phyloP scores from a whole-genome alignment of 2,329 filamentous ascomycete genomes.

The Sporothrix schenckii region DNA sequence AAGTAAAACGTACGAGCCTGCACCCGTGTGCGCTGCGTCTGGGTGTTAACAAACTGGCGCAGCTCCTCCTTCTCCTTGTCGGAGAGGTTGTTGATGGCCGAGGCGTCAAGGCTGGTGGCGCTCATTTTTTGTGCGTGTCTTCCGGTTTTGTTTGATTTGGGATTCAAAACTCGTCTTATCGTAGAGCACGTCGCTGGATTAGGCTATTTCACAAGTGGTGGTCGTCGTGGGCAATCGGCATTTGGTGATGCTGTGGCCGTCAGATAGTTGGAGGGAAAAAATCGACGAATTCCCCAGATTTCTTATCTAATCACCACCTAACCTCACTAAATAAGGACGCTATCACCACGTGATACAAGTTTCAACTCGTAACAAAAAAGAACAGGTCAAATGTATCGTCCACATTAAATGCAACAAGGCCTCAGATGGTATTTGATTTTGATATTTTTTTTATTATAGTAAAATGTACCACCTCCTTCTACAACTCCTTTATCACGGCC shows the following conservation, averaged over 20 bases:
- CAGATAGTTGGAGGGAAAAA: conserved; percentile 29
- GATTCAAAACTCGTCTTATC: background rate
- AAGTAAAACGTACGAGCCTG: conserved; percentile 56
- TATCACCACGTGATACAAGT: background rate
- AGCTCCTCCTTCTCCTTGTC: conserved; percentile 85
- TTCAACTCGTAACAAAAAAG: background rate
- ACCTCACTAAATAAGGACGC: background rate
- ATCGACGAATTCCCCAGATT: background rate
- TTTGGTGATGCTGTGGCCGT: conserved; percentile 15
- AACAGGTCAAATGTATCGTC: background rate
- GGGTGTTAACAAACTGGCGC: conserved; percentile 80
- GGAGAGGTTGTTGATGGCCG: conserved; percentile 74
- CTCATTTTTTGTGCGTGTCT: conserved; percentile 23
- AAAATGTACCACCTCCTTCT: conserved; percentile 2
- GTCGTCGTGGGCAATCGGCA: background rate
- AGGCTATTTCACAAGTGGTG: too few species aligned
- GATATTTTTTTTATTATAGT: background rate
- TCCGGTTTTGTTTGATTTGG: background rate
- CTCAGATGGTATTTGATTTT: background rate
- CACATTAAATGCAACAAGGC: too few species aligned
- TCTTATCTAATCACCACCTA: conserved; percentile 37
- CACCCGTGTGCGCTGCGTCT: conserved; percentile 78
- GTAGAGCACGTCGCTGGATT: background rate
- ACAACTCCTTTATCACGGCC: conserved; percentile 21
- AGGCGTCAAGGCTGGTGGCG: conserved; percentile 47